Evolutionary conservation across 768 basidiomycete genomes (phyloP).

Genomic region (Mycena rosella): DNA sequence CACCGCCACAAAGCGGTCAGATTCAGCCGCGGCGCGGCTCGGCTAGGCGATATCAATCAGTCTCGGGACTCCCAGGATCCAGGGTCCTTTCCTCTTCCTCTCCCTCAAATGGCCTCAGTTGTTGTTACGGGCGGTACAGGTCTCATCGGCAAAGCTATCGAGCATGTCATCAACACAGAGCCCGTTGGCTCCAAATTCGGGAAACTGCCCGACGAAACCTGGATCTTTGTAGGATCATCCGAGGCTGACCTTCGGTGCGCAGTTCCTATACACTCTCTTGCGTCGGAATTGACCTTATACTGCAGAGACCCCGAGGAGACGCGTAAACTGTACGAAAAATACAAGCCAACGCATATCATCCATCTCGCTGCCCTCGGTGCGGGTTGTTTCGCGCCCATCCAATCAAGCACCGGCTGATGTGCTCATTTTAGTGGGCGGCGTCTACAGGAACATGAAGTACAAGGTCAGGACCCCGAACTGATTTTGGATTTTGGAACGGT

Average conservation of each 20-base stretch:
- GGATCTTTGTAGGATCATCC: slow-evolving; percentile 73
- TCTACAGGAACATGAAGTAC: slow-evolving; percentile 96
- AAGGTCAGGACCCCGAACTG: slow-evolving; percentile 66
- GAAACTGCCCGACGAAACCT: slow-evolving; percentile 68
- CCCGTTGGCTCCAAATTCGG: slow-evolving; percentile 73
- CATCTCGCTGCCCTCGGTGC: slow-evolving; percentile 69
- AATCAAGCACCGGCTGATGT: slow-evolving; percentile 3
- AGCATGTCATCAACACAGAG: slow-evolving; percentile 72
- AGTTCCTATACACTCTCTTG: neutral
- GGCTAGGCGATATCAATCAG: too few relatives aligned
- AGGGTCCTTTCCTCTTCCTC: too few relatives aligned
- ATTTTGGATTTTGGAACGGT: neutral
- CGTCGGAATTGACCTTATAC: neutral
- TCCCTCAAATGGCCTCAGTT: slow-evolving; percentile 45
- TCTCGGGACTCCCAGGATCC: too few relatives aligned
- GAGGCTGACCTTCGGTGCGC: slow-evolving; percentile 77
- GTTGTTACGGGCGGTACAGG: slow-evolving; percentile 78
- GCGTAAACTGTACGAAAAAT: slow-evolving; percentile 81
- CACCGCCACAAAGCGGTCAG: too few relatives aligned
- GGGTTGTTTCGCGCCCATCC: neutral
- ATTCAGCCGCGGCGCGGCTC: too few relatives aligned
- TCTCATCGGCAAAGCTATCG: slow-evolving; percentile 74
- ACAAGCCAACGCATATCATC: slow-evolving; percentile 96
- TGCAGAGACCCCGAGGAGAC: slow-evolving; percentile 59
- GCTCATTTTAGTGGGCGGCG: slow-evolving; percentile 79